Base-by-base conservation (phyloP, 169 alveolate species). In the Theileria orientalis region DNA sequence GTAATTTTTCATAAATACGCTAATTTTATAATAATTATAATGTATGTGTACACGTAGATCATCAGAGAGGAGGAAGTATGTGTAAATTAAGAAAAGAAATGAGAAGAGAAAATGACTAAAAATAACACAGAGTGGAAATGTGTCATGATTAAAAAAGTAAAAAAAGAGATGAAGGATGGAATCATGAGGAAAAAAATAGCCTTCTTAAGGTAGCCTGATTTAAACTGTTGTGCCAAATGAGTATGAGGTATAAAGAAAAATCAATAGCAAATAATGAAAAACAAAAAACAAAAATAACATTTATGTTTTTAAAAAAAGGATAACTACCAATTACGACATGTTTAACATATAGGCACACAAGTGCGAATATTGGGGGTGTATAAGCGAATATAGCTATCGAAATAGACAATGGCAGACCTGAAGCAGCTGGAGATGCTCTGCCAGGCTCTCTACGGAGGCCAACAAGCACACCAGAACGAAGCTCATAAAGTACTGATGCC, bases 401-500 rank as follows among this genome's bases (percentile, higher is more conserved):
- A 59, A 32, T n/a, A 32, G 61, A 64, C 21, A 42, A 64, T 64
- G 74, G 74, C 74, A 56, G 95, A 91, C 84, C 93, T 91, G 73
- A 83, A 90, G 56, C 95, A 91, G 88, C 90, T 91, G 41, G 95
- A 91, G 74, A 92, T 91, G 86, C 92, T 91, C 47, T 91, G 95
- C 70, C 94, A 91, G 85, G 91, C 95, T 62, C 83, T 91, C 75
- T 91, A 91, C 67, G 94, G 95, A 83, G 95, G 95, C 25, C 93
- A 92, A 71, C 85, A 85, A 35, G 83, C 70, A 69, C 95, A 94
- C 63, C 97, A 93, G 69, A 90, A 92, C 42, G 94, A 93, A 69
- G 97, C 97, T 46, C 97, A 94, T 83, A 90, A 91, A 73, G 95
- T 94, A 57, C 90, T 94, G 67, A 90, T 94, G 61, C 97, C 97